A percentile compares a stretch with the other conserved stretches of the same genome.
Evolutionary conservation across 2,329 filamentous ascomycete species (phyloP).

Genomic region (Ceratocystis ficicola): DNA sequence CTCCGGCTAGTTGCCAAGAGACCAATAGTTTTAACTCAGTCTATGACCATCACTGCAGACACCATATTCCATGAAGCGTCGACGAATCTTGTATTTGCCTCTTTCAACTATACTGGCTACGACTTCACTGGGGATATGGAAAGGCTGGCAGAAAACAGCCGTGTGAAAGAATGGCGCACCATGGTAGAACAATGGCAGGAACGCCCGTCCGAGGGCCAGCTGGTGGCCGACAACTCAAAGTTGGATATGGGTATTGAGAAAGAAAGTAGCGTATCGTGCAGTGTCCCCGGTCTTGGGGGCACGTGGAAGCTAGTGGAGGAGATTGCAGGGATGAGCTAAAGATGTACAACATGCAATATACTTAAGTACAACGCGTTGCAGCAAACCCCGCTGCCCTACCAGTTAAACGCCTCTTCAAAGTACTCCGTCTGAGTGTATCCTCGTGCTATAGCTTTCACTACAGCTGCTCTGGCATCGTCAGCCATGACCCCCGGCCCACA

Average conservation of each 20-base stretch:
- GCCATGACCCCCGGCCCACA: constrained; percentile 37
- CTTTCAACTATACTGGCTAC: constrained; percentile 66
- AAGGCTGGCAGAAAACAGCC: constrained; percentile 58
- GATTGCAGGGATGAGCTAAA: constrained; percentile 4
- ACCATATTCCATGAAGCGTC: constrained; percentile 59
- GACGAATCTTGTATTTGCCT: constrained; percentile 55
- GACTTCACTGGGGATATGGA: constrained; percentile 65
- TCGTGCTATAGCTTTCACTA: constrained; percentile 27
- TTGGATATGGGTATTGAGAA: neutral
- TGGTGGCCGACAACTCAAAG: neutral
- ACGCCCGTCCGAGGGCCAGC: constrained; percentile 15
- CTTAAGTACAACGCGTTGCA: neutral
- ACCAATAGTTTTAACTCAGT: neutral
- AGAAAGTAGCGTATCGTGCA: neutral
- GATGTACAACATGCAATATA: neutral
- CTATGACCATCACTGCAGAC: constrained; percentile 36
- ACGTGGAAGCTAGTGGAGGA: constrained; percentile 17
- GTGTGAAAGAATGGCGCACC: constrained; percentile 66
- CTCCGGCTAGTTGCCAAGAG: neutral
- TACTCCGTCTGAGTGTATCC: constrained; percentile 30
- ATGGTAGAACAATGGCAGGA: constrained; percentile 70
- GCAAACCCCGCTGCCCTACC: constrained; percentile 26
- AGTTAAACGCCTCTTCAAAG: constrained; percentile 36
- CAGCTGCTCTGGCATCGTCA: constrained; percentile 33
- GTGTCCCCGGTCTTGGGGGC: constrained; percentile 10